Base-by-base conservation (phyloP, 163 green algal species). In the Scenedesmus sp. region DNA sequence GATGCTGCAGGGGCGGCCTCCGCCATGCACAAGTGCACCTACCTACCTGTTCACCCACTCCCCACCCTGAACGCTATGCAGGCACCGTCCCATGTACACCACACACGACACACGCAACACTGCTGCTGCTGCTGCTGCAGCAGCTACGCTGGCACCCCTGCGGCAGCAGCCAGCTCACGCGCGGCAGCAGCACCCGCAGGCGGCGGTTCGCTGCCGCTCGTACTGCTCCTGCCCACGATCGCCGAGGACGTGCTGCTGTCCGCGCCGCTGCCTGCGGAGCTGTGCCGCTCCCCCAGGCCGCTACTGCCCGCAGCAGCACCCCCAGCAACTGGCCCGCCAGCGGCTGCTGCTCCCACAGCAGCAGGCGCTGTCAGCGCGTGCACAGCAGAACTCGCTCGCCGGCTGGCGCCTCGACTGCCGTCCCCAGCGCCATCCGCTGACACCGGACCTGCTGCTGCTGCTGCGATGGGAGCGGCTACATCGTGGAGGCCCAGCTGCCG, bases 401-500 rank as follows among this genome's bases (percentile, higher is more conserved):
- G 30, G 65, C 65, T 76, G 30, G 65, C 65, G 7, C 30, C 30
- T 0, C 65, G 65, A 30, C 65, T 76, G 65, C 65, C 40, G 65
- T 76, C 65, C 10, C 65, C 65, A 76, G 30, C 65, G 16, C 65
- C 65, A 76, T 76, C 65, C 26, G 65, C 65, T 22, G 65, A 84
- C 42, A 26, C 30, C 30, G 37, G 65, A 18, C 65, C 65, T 40
- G 65, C 65, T 76, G 65, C 65, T 42, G 65, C 65, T 42, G 65
- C 65, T 22, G 65, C 24, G 16, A 42, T 16, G 2, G 5, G 35
- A 56, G 78, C 35, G 56, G 43, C 15, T 2, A 37, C 35, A 30
- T 84, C 78, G 18, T 22, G 78, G 1, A 84, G 26, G 0, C 78
- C 78, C 78, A 59, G 40, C 53, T 90, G 85, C 61, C 49, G 68